Evolutionary conservation across 805 yeast genomes (phyloP).

Genomic region (Pichia occidentalis): DNA sequence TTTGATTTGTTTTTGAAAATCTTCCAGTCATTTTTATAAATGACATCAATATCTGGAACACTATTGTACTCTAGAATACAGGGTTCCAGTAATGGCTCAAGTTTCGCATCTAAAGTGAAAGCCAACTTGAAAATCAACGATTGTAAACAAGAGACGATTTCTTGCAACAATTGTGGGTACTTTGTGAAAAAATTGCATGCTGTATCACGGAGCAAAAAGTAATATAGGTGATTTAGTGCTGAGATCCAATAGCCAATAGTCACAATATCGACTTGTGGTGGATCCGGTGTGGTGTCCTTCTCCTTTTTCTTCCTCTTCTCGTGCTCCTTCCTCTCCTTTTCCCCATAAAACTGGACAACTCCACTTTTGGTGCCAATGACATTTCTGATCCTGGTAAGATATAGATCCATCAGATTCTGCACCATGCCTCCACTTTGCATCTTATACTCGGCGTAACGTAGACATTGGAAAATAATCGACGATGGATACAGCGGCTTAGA

Average conservation of each 20-base stretch:
- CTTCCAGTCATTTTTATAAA: constrained; percentile 68
- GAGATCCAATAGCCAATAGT: constrained; percentile 84
- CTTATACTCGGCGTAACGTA: constrained; percentile 60
- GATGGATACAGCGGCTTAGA: constrained; percentile 58
- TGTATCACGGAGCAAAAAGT: constrained; percentile 63
- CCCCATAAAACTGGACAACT: constrained; percentile 31
- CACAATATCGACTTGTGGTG: constrained; percentile 49
- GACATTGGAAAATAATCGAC: constrained; percentile 58
- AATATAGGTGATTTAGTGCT: constrained; percentile 66
- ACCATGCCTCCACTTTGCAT: constrained; percentile 51
- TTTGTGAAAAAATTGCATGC: constrained; percentile 43
- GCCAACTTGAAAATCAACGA: constrained; percentile 60
- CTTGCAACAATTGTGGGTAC: constrained; percentile 57
- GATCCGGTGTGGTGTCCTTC: constrained; percentile 8
- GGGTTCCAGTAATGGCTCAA: constrained; percentile 51
- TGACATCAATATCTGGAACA: constrained; percentile 73
- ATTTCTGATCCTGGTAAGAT: constrained; percentile 54
- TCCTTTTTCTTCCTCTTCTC: constrained; percentile 14
- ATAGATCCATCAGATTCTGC: constrained; percentile 51
- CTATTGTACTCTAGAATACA: constrained; percentile 71
- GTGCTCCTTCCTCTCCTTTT: constrained; percentile 20
- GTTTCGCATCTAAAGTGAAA: constrained; percentile 56
- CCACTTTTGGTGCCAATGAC: constrained; percentile 57
- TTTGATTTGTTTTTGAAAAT: constrained; percentile 39
- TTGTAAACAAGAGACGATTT: constrained; percentile 47